Evolutionary conservation across 2,329 filamentous ascomycete genomes (phyloP).

Genomic region (Aspergillus sp.): DNA sequence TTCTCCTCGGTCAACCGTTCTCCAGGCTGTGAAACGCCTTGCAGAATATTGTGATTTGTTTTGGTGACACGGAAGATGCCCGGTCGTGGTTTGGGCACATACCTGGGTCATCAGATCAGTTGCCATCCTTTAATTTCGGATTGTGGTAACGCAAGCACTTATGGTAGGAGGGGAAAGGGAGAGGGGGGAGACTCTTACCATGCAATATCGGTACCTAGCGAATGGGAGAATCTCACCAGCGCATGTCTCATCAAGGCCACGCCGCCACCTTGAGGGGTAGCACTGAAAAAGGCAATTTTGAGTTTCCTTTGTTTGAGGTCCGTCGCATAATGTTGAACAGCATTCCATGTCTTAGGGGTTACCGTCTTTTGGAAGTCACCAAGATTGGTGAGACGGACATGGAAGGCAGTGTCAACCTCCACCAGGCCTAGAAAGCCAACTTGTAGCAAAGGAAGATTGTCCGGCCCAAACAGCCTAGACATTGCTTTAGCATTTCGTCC

Average conservation of each 20-base stretch:
- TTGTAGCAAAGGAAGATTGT: constrained; percentile 64
- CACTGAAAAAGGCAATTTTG: constrained; percentile 76
- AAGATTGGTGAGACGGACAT: constrained; percentile 59
- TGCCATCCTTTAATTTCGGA: neutral
- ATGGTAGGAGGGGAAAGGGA: neutral
- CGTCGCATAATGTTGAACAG: constrained; percentile 62
- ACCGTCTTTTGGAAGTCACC: constrained; percentile 64
- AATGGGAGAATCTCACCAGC: constrained; percentile 67
- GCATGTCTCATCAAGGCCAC: constrained; percentile 82
- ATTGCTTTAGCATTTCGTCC: constrained; percentile 13
- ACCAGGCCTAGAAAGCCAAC: constrained; percentile 68
- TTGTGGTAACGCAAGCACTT: neutral
- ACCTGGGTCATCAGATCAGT: constrained; percentile 40
- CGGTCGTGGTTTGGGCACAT: constrained; percentile 75
- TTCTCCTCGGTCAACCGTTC: constrained; percentile 65
- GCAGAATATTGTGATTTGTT: constrained; percentile 84
- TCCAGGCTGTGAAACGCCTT: constrained; percentile 68
- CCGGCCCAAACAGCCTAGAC: constrained; percentile 68
- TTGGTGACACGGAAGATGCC: constrained; percentile 82
- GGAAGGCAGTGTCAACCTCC: constrained; percentile 67
- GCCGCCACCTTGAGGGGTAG: constrained; percentile 78
- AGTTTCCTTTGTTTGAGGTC: constrained; percentile 63
- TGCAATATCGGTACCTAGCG: constrained; percentile 66
- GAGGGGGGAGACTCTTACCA: constrained; percentile 57
- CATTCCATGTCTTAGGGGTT: constrained; percentile 61